phyloP scores from a whole-genome alignment of 1,284 basidiomycete species.

The Sporisorium iseilematis-ciliati region DNA sequence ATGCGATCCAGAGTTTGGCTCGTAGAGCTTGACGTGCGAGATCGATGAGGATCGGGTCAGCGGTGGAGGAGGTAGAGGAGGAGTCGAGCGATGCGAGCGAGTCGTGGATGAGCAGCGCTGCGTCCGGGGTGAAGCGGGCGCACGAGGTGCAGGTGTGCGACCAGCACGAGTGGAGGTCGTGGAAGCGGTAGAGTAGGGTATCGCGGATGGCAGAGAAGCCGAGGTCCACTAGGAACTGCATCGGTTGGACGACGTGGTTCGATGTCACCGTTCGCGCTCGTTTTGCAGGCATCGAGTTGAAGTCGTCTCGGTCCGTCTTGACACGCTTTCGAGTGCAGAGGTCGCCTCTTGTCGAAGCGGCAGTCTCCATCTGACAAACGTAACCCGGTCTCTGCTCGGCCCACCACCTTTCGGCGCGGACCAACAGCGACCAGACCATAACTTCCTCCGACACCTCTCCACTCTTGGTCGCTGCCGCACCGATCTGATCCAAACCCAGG shows the following conservation, averaged over 20 bases:
- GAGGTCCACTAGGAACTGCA: slow-evolving; percentile 22
- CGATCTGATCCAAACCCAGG: slow-evolving; percentile 36
- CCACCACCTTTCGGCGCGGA: slow-evolving; percentile 55
- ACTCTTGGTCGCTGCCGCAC: background rate
- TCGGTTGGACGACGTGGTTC: background rate
- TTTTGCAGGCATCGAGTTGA: background rate
- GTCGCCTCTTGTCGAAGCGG: background rate
- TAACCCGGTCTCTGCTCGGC: slow-evolving; percentile 22
- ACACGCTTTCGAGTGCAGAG: slow-evolving; percentile 10
- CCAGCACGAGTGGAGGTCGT: slow-evolving; percentile 15
- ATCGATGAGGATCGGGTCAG: slow-evolving; percentile 39
- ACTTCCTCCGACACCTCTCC: slow-evolving; percentile 15
- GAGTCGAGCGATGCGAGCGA: slow-evolving; percentile 24
- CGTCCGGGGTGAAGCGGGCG: slow-evolving; percentile 2
- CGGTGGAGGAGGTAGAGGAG: background rate
- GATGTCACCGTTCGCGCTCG: slow-evolving; percentile 1
- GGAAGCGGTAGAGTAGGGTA: slow-evolving; percentile 11
- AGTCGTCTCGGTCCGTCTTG: slow-evolving; percentile 8
- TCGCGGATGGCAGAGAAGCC: slow-evolving; percentile 20
- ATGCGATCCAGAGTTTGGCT: slow-evolving; percentile 34
- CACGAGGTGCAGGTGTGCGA: slow-evolving; percentile 1
- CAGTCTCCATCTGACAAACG: slow-evolving; percentile 34
- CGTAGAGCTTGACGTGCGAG: slow-evolving; percentile 34
- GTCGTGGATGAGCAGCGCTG: slow-evolving; percentile 29
- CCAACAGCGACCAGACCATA: slow-evolving; percentile 42